These are phyloP conservation scores for Auricularia sp. DNA, from an alignment of 768 basidiomycete genomes.

Conservation along the genomic window DNA sequence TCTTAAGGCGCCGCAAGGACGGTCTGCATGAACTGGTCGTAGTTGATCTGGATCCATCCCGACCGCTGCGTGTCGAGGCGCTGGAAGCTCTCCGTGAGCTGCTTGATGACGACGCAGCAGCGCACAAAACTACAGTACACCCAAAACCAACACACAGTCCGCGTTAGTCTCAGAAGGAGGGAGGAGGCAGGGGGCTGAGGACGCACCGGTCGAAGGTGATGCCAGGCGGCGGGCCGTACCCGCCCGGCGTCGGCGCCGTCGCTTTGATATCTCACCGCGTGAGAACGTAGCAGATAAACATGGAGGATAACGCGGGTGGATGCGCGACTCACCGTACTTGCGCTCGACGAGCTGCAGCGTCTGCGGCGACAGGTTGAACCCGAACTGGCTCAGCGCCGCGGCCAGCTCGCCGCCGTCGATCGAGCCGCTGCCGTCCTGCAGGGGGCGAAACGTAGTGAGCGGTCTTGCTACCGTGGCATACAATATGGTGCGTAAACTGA, in stretches of 20 bases:
- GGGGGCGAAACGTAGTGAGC: too few relatives aligned
- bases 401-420: constrained; percentile 64
- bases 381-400: constrained; percentile 65
- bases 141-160: too few relatives aligned
- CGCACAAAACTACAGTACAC: constrained; percentile 46
- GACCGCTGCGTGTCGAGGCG: constrained; percentile 53
- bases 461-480: too few relatives aligned
- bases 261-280: constrained; percentile 46
- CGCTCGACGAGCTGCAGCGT: constrained; percentile 56
- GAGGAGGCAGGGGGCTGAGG: neutral
- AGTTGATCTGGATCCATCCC: constrained; percentile 65
- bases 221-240: constrained; percentile 32
- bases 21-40: constrained; percentile 63
- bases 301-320: neutral
- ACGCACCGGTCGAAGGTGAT: constrained; percentile 64
- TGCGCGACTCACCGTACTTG: constrained; percentile 59
- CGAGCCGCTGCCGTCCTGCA: constrained; percentile 67
- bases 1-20: constrained; percentile 54
- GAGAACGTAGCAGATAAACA: neutral
- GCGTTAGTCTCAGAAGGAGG: too few relatives aligned
- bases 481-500: too few relatives aligned
- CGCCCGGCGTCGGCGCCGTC: constrained; percentile 21
- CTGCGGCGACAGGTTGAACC: constrained; percentile 61
- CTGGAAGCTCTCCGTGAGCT: constrained; percentile 63
- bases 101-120: constrained; percentile 74